Evolutionary conservation across 2,329 filamentous ascomycete genomes (phyloP).

Genomic region (Ambrosiella beaveri): DNA sequence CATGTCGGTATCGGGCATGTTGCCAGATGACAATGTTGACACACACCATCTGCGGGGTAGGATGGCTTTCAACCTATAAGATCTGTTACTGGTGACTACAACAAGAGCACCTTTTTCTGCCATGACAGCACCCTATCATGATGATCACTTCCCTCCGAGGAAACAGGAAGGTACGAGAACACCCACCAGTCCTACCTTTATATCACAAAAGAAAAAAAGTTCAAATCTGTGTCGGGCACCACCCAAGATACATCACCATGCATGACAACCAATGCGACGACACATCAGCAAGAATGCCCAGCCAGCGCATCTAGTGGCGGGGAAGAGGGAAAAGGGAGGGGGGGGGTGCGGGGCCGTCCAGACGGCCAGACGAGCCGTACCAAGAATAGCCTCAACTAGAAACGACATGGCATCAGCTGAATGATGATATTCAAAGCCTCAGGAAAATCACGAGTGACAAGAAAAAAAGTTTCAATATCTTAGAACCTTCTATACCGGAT

Average conservation of each 20-base stretch:
- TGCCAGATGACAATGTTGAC: not conserved
- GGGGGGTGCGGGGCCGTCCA: not conserved
- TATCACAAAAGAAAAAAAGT: not conserved
- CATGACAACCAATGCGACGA: constrained; percentile 2
- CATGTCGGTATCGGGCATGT: not conserved
- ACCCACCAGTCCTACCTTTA: not conserved
- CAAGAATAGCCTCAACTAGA: too few relatives aligned
- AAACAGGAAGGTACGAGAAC: not conserved
- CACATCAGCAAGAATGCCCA: not conserved
- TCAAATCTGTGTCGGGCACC: not conserved
- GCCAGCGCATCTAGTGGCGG: constrained; percentile 1
- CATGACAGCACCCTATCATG: not conserved
- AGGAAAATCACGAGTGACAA: not conserved
- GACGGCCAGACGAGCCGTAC: not conserved
- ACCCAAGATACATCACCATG: constrained; percentile 6
- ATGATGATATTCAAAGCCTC: not conserved
- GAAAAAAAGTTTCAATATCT: not conserved
- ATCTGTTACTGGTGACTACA: not conserved
- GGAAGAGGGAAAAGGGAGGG: not conserved
- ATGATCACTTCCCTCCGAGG: not conserved
- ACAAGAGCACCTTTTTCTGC: not conserved
- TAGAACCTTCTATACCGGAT: not conserved
- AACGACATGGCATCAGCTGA: too few relatives aligned
- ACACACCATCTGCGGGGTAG: too few relatives aligned
- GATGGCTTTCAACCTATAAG: not conserved